Evolutionary conservation across 2,329 filamentous ascomycete species (phyloP).

Genomic region (Shiraia sp.): DNA sequence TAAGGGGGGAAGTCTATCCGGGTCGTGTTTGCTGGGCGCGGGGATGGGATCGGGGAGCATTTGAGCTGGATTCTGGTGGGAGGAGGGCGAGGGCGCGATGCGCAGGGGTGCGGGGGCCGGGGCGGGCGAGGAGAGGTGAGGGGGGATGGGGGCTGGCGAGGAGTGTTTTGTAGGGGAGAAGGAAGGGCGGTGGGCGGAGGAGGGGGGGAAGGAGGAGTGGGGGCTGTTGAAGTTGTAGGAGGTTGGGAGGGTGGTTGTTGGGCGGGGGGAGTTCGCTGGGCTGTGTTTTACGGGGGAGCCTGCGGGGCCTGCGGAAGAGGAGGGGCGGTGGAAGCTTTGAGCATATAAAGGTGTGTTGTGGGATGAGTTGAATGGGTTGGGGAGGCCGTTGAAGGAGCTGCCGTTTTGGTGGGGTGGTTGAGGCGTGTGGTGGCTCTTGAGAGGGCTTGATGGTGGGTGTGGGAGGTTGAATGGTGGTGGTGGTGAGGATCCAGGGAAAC

Average conservation of each 20-base stretch:
- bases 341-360: constrained; percentile 21
- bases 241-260: constrained; percentile 34
- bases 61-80: constrained; percentile 39
- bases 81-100: constrained; percentile 33
- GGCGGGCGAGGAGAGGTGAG: constrained; percentile 41
- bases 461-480: constrained; percentile 38
- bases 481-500: constrained; percentile 35
- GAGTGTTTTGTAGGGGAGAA: constrained; percentile 46
- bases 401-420: constrained; percentile 34
- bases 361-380: constrained; percentile 27
- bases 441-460: constrained; percentile 29
- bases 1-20: constrained; percentile 35
- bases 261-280: constrained; percentile 40
- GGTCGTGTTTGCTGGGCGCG: constrained; percentile 55
- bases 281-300: constrained; percentile 43
- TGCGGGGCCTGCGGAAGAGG: constrained; percentile 30
- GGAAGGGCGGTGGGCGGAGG: constrained; percentile 33
- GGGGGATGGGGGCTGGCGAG: constrained; percentile 41
- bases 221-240: constrained; percentile 45
- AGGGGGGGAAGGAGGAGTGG: constrained; percentile 53
- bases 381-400: constrained; percentile 25
- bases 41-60: constrained; percentile 42
- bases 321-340: constrained; percentile 37
- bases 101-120: constrained; percentile 29
- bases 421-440: constrained; percentile 27